A percentile compares a stretch with the other conserved stretches of the same genome.
Evolutionary conservation across 2,329 filamentous ascomycete species (phyloP).

Genomic region (Graphiopsis chlorocephala): DNA sequence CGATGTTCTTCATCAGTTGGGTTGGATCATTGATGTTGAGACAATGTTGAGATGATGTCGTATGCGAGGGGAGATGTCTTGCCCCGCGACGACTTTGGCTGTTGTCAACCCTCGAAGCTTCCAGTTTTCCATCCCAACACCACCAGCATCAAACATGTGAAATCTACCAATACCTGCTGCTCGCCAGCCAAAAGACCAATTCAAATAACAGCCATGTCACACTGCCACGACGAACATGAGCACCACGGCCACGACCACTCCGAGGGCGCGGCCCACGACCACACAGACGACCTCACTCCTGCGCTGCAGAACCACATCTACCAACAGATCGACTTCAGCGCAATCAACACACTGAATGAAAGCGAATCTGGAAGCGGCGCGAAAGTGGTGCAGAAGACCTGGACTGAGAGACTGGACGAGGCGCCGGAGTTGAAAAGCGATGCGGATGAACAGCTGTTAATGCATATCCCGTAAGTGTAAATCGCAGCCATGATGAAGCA

Average conservation of each 20-base stretch:
- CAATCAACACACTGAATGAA: constrained; percentile 84
- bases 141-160: constrained; percentile 15
- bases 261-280: constrained; percentile 69
- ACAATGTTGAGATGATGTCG: background rate
- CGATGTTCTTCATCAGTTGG: background rate
- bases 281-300: constrained; percentile 87
- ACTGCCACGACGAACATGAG: constrained; percentile 49
- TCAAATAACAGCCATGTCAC: constrained; percentile 35
- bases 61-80: background rate
- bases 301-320: constrained; percentile 89
- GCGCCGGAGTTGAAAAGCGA: constrained; percentile 79
- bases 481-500: background rate
- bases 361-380: constrained; percentile 64
- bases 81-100: background rate
- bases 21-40: too few relatives aligned
- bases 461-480: constrained; percentile 75
- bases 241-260: constrained; percentile 50
- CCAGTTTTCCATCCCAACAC: background rate
- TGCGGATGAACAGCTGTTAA: constrained; percentile 88
- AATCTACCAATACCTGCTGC: constrained; percentile 1
- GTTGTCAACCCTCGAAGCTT: background rate
- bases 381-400: constrained; percentile 83
- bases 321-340: constrained; percentile 85
- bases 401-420: constrained; percentile 71
- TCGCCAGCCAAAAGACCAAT: constrained; percentile 2